These are phyloP conservation scores for Apophysomyces elegans DNA, from an alignment of 371 early-diverging fungal genomes.

Conservation along the genomic window DNA sequence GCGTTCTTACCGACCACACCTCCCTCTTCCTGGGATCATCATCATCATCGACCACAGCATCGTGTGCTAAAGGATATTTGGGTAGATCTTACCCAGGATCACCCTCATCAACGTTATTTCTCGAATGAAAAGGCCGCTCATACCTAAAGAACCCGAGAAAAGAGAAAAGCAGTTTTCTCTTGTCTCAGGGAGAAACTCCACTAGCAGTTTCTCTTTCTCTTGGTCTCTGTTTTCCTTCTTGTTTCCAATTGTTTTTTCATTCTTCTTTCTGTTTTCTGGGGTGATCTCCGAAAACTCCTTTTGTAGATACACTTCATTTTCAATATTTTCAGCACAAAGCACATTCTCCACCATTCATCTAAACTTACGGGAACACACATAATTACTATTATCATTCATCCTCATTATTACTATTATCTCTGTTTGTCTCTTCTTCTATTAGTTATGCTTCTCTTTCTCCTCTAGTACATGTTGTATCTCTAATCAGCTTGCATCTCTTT, in stretches of 20 bases:
- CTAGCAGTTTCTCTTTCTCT: too few species aligned
- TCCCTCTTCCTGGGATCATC: conserved; percentile 2
- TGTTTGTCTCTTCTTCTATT: not conserved
- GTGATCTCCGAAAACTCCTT: not conserved
- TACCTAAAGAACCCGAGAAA: not conserved
- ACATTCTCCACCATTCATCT: conserved; percentile 5
- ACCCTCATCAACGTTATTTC: not conserved
- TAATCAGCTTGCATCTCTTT: not conserved
- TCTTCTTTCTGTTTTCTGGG: not conserved
- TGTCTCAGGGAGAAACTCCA: not conserved
- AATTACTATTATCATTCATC: not conserved
- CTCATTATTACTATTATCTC: too few species aligned
- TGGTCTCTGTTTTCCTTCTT: not conserved
- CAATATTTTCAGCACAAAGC: not conserved
- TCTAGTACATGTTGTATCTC: conserved; percentile 5
- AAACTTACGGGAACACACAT: conserved; percentile 6
- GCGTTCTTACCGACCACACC: conserved; percentile 2
- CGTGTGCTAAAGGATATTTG: not conserved
- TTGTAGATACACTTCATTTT: conserved; percentile 1
- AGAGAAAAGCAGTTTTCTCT: not conserved
- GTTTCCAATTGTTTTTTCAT: not conserved
- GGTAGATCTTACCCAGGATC: not conserved
- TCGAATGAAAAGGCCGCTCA: not conserved
- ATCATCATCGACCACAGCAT: conserved; percentile 2
- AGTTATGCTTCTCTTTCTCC: conserved; percentile 7